Base-by-base conservation (phyloP, 2,329 filamentous ascomycete genomes). In the Colletotrichum eleusines region DNA sequence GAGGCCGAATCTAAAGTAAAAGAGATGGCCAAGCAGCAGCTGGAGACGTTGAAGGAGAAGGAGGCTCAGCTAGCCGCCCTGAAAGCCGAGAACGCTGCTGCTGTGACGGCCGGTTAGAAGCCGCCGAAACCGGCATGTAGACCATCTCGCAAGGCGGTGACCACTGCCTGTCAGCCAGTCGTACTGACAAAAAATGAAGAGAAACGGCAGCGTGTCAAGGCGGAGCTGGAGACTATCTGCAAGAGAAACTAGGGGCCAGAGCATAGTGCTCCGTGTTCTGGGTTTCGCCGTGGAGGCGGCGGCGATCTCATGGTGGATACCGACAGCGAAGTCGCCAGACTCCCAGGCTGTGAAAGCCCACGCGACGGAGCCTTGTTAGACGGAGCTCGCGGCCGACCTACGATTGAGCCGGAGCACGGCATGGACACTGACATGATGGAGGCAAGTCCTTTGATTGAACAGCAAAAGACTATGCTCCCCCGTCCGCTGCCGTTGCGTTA, bases 1-100 rank as follows among this genome's bases (percentile, higher is more conserved):
- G 90, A 90, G 71, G 92, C 92, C 66, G 83, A 90, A 77, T 85
- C 86, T 66, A 88, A 90, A 77, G 88, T 93, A 51, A 84, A 88
- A 66, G 85, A 88, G 66, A 89, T 92, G 78, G 84, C 85, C 60
- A 85, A 84, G 77, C 86, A 84, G 76, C 86, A 91, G 73, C 87
- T 88, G 74, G 86, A 84, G 73, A 85, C 88, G 80, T 85, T 92
- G 69, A 89, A 88, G 79, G 84, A 86, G 63, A 91, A 92, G 81
- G 91, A 91, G 79, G 85, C 87, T 64, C 83, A 86, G 74, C 81
- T 93, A 64, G 81, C 87, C 35, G 85, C 85, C 67, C 84, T 92
- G 58, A 92, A 91, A 83, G 86, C 85, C 48, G 87, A 85, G 74
- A 84, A 90, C 67, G 79, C 82, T 53, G 86, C 87, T n/a, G 82